phyloP scores from a whole-genome alignment of 73 alveolate genomes.

The Symbiodinium pilosum region DNA sequence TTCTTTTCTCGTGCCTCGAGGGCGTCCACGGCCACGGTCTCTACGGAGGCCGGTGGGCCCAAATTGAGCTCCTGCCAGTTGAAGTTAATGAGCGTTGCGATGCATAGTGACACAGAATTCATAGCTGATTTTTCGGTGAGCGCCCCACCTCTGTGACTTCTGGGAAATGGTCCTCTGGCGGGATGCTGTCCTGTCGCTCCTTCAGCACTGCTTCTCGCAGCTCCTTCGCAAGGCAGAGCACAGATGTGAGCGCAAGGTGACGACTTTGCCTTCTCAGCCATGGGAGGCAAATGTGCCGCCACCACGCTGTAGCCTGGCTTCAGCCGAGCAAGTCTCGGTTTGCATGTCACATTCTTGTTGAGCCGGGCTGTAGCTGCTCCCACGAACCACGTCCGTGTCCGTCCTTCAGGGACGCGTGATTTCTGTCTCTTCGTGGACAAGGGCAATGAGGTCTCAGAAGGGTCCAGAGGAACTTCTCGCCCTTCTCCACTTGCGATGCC shows the following conservation, averaged over 20 bases:
- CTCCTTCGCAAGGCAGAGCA: not conserved
- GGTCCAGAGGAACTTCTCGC: constrained; percentile 9
- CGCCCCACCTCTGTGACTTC: not conserved
- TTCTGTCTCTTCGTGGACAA: too few species aligned
- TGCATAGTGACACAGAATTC: not conserved
- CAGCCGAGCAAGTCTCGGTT: not conserved
- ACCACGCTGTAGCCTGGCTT: constrained; percentile 30
- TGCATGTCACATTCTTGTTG: too few species aligned
- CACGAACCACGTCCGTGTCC: not conserved
- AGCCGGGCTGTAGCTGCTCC: constrained; percentile 11
- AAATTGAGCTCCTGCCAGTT: constrained; percentile 34
- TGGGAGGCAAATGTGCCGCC: constrained; percentile 61
- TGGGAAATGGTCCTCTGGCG: constrained; percentile 1
- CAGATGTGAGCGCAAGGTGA: too few species aligned
- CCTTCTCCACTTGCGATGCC: not conserved
- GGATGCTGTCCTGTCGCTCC: constrained; percentile 22
- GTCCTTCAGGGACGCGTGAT: not conserved
- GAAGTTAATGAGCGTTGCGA: not conserved
- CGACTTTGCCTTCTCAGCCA: constrained; percentile 5
- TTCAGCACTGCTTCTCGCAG: constrained; percentile 47
- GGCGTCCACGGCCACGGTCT: constrained; percentile 63
- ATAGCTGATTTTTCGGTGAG: not conserved
- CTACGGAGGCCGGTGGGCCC: constrained; percentile 68
- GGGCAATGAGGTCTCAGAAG: too few species aligned
- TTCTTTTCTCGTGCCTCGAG: constrained; percentile 26